Percentiles rank a stretch among this genome's conserved stretches.
Conservation (phyloP, 257 asterid genomes). For the Phtheirospermum japonicum region DNA sequence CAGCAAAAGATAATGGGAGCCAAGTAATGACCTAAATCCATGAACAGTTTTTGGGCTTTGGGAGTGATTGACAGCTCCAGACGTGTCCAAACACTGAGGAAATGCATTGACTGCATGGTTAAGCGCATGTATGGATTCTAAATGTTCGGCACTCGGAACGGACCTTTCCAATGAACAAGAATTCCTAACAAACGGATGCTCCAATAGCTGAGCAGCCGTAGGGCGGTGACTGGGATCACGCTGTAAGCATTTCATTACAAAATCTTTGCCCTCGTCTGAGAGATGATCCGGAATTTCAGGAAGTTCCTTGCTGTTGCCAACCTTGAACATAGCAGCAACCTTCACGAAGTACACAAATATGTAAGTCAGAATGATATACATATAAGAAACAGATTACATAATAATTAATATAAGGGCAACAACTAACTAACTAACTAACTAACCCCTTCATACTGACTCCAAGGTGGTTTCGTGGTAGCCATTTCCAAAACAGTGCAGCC, state of each 20-base stretch:
- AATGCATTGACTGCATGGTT: conserved; percentile 32
- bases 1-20: neutral
- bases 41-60: conserved; percentile 32
- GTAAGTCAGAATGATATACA: neutral
- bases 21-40: conserved; percentile 37
- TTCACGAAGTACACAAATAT: conserved; percentile 22
- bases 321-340: conserved; percentile 56
- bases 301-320: conserved; percentile 51
- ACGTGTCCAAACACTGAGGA: conserved; percentile 34
- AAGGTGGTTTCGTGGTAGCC: conserved; percentile 74
- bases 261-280: conserved; percentile 53
- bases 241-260: conserved; percentile 56
- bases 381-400: neutral
- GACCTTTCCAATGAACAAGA: conserved; percentile 32
- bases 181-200: conserved; percentile 53
- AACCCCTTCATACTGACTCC: conserved; percentile 71
- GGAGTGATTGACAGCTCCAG: conserved; percentile 30
- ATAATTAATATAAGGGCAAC: conserved; percentile 12
- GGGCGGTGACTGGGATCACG: conserved; percentile 54
- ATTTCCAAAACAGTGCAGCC: conserved; percentile 74
- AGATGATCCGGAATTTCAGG: conserved; percentile 58
- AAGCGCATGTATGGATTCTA: conserved; percentile 34
- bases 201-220: conserved; percentile 52
- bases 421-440: conserved; percentile 12
- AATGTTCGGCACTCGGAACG: conserved; percentile 26